Base-by-base conservation (phyloP, 192 early-diverging fungal species). In the Coemansia sp. region DNA sequence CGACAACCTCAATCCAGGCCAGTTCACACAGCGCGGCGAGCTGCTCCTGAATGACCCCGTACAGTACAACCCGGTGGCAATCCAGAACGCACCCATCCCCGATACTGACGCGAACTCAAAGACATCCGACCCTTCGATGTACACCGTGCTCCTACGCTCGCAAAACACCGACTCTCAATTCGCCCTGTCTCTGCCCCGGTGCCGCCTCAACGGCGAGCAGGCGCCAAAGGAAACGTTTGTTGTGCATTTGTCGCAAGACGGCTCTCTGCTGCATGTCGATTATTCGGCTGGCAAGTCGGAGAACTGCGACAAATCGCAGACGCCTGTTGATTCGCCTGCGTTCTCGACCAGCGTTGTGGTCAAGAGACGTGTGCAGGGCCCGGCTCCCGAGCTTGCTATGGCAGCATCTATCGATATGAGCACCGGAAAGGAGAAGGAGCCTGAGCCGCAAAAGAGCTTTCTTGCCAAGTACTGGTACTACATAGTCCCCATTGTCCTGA, bases 401-500 rank as follows among this genome's bases (percentile, higher is more conserved):
- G 69, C 73, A 3, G 63, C 69, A 0, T 42, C 28, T 14, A 72
- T 80, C 25, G 77, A 80, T 50, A 33, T 56, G 49, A 48, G 60
- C 6, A 82, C 79, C 2, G 79, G 79, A 5, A 67, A 68, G 65
- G 82, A 79, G 63, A 54, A 76, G 67, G 68, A 75, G 61, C 74
- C 75, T 2, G 83, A 81, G 66, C 72, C 70, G 32, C 68, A 74
- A 56, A 81, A 79, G 72, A 83, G 80, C 64, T 86, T 86, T 69
- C 50, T 86, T 20, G 76, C 71, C 56, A 86, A 86, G 73, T 86
- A 86, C 74, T 86, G 85, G 85, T 83, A 84, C 70, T 81, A 83
- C 65, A 66, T 85, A 32, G 64, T 86, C 7, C 85, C 85, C 10
- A 30, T 86, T 3, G 60, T 79, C n/a, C 50, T 86, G 8, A 22